Evolutionary conservation across 2,329 filamentous ascomycete genomes (phyloP).

Genomic region (Simplicillium sp.): DNA sequence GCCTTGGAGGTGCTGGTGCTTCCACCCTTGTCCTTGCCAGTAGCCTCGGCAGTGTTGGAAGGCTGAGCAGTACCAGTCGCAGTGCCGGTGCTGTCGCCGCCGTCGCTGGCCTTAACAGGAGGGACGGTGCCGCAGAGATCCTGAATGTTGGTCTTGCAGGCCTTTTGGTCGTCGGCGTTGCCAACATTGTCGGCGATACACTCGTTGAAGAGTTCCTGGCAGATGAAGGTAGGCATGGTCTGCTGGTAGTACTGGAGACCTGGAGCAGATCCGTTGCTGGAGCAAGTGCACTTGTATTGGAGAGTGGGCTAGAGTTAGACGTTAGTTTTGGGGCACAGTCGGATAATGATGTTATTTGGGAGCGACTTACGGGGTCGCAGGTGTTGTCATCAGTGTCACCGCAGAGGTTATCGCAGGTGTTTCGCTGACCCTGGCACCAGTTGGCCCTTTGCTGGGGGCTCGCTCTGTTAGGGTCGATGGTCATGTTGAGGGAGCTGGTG

Average conservation of each 20-base stretch:
- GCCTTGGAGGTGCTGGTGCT: slow-evolving; percentile 24
- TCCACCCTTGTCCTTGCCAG: slow-evolving; percentile 11
- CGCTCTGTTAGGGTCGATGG: slow-evolving; percentile 28
- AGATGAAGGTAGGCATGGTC: slow-evolving; percentile 44
- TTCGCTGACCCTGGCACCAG: slow-evolving; percentile 43
- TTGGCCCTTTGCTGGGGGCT: slow-evolving; percentile 20
- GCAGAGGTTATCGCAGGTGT: slow-evolving; percentile 42
- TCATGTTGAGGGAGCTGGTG: slow-evolving; percentile 29
- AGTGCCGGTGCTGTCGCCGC: slow-evolving; percentile 8
- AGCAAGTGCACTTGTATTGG: slow-evolving; percentile 38
- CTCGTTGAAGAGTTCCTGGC: slow-evolving; percentile 34
- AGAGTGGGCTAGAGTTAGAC: slow-evolving; percentile 25
- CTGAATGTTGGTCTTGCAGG: slow-evolving; percentile 38
- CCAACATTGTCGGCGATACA: slow-evolving; percentile 35
- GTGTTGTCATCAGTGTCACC: slow-evolving; percentile 26
- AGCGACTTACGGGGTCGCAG: slow-evolving; percentile 34
- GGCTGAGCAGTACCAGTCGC: slow-evolving; percentile 13
- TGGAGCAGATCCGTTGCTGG: slow-evolving; percentile 35
- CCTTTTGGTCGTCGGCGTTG: slow-evolving; percentile 31
- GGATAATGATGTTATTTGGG: neutral
- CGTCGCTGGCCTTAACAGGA: slow-evolving; percentile 23
- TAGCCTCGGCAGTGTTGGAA: slow-evolving; percentile 15
- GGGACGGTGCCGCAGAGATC: slow-evolving; percentile 33
- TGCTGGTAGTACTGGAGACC: slow-evolving; percentile 43
- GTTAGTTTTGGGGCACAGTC: slow-evolving; percentile 5